Base-by-base conservation (phyloP, 2,329 filamentous ascomycete species). In the Stachybotrys chlorohalonatus region DNA sequence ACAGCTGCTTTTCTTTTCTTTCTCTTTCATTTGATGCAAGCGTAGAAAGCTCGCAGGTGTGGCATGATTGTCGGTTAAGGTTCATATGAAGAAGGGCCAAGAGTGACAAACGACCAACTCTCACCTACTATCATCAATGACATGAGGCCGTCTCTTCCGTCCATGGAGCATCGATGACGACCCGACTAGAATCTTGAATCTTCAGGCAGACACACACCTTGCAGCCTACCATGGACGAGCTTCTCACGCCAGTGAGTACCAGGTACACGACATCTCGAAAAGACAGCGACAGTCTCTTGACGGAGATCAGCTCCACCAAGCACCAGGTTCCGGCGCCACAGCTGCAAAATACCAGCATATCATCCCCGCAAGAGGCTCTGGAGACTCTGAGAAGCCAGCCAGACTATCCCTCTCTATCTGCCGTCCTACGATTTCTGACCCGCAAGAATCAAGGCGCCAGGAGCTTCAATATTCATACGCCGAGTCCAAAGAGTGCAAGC, bases 401-500 rank as follows among this genome's bases (percentile, higher is more conserved):
- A 4, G 78, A 81, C 62, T 79, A 84, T 59, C 76, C 82, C 9
- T 72, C 74, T 3, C 70, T 90, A 1, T 68, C 76, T 7, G 69
- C 71, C 0, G 72, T 77, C 6, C 68, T 91, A 46, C 66, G 67
- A 11, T 85, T 79, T 59, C 70, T 90, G 5, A 62, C 68, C 30
- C 62, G 68, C 16, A 51, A 59, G 42, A 49, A 58, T n/a, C 52
- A 56, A 48, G 51, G 49, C 1, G 46, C 62, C 2, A 56, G 58
- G 15, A 48, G 54, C 6, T 68, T 70, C 53, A 58, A 56, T 15
- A 55, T 71, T 9, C 63, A 63, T 9, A 53, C 56, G 3, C 85
- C 90, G 4, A 80, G 80, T 36, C 85, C 92, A 1, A 73, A 83
- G 57, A 82, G 84, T 55, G 84, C 90, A 17, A 88, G 91, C 62